Conservation (phyloP, 495 filamentous ascomycete genomes). For the Sphaerosporella brunnea region DNA sequence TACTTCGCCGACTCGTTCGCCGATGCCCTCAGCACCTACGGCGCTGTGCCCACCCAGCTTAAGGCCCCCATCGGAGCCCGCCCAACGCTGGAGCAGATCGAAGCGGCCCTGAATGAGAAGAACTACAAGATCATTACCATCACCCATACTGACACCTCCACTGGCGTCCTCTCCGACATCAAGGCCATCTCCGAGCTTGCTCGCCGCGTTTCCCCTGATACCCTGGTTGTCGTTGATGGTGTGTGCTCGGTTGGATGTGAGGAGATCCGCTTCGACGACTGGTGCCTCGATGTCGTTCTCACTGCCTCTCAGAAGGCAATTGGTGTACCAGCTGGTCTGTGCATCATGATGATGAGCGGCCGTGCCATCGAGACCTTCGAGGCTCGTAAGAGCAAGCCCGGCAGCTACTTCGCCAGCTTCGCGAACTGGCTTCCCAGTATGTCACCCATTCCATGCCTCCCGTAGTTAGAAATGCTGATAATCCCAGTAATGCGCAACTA, state of each 20-base stretch:
- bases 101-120: constrained; percentile 71
- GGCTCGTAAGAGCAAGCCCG: constrained; percentile 56
- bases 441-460: constrained; percentile 8
- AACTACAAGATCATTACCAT: constrained; percentile 82
- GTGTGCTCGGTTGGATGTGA: constrained; percentile 94
- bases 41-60: constrained; percentile 71
- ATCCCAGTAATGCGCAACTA: constrained; percentile 83
- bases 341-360: constrained; percentile 79
- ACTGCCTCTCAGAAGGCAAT: constrained; percentile 95
- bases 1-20: constrained; percentile 96
- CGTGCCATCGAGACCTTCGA: constrained; percentile 72
- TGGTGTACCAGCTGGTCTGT: constrained; percentile 81
- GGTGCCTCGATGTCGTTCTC: constrained; percentile 81
- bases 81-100: constrained; percentile 70
- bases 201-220: constrained; percentile 70
- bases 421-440: constrained; percentile 88
- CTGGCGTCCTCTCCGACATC: constrained; percentile 81
- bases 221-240: constrained; percentile 79
- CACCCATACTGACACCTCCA: constrained; percentile 94
- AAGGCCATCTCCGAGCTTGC: constrained; percentile 66
- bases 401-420: constrained; percentile 83
- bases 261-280: constrained; percentile 87
- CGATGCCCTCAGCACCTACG: constrained; percentile 78
- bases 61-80: constrained; percentile 77
- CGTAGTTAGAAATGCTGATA: background rate